phyloP scores from a whole-genome alignment of 768 basidiomycete genomes.

The Russula sp. region DNA sequence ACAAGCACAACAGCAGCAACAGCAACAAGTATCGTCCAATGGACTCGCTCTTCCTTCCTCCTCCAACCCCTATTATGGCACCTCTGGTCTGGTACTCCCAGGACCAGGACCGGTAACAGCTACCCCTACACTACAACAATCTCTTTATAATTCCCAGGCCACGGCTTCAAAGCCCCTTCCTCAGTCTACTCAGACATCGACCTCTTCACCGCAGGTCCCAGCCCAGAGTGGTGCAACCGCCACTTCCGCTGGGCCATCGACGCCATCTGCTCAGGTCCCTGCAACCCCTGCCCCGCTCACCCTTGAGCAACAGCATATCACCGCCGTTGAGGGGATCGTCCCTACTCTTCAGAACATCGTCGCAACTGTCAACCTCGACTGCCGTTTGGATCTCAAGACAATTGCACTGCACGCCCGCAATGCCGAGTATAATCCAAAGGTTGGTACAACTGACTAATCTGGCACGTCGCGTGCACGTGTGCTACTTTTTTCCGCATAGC shows the following conservation, averaged over 20 bases:
- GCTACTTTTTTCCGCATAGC: constrained; percentile 65
- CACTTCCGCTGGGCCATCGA: constrained; percentile 57
- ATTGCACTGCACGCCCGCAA: constrained; percentile 97
- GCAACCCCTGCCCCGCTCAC: constrained; percentile 72
- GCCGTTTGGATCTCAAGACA: constrained; percentile 94
- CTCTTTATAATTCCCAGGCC: constrained; percentile 32
- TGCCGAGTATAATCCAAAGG: constrained; percentile 99
- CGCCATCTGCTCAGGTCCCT: constrained; percentile 51
- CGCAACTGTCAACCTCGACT: constrained; percentile 97
- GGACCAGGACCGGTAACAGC: constrained; percentile 53
- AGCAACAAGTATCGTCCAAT: constrained; percentile 41
- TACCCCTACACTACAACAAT: constrained; percentile 41
- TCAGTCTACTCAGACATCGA: constrained; percentile 30
- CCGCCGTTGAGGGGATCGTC: constrained; percentile 95
- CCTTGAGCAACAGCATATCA: constrained; percentile 91
- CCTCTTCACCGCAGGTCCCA: constrained; percentile 32
- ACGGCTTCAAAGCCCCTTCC: constrained; percentile 37
- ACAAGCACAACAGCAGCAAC: constrained; percentile 44
- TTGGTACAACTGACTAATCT: constrained; percentile 57
- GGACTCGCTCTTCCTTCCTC: constrained; percentile 56
- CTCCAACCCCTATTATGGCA: constrained; percentile 42
- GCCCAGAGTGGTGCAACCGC: constrained; percentile 34
- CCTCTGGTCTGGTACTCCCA: constrained; percentile 50
- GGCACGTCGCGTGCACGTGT: constrained; percentile 57
- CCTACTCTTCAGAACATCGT: constrained; percentile 99